phyloP scores from a whole-genome alignment of 2,329 filamentous ascomycete genomes.

The Trichoderma atroviride region DNA sequence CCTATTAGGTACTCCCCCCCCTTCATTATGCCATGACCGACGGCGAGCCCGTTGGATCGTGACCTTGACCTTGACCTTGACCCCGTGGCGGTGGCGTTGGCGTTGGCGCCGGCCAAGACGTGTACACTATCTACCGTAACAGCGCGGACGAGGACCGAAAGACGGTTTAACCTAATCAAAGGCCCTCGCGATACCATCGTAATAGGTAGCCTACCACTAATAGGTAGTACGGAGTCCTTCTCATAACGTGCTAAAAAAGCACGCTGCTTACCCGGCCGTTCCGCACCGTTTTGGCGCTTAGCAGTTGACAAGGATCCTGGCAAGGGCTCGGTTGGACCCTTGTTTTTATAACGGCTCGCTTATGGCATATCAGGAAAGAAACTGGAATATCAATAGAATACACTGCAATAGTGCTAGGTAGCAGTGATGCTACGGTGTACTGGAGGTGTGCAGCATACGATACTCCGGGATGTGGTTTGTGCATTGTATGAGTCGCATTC shows the following conservation, averaged over 20 bases:
- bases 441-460: neutral
- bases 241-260: neutral
- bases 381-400: neutral
- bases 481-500: neutral
- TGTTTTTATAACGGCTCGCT: neutral
- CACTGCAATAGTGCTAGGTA: neutral
- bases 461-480: neutral
- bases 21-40: slow-evolving; percentile 14
- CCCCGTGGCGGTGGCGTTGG: slow-evolving; percentile 7
- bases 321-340: slow-evolving; percentile 1
- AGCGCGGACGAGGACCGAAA: neutral
- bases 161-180: neutral
- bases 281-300: slow-evolving; percentile 15
- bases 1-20: neutral
- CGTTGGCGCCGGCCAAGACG: neutral
- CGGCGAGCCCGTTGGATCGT: slow-evolving; percentile 2
- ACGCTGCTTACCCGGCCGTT: slow-evolving; percentile 3
- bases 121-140: neutral
- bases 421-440: neutral
- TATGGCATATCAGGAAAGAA: slow-evolving; percentile 2
- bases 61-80: neutral
- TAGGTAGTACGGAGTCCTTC: neutral
- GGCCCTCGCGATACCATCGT: neutral
- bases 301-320: neutral
- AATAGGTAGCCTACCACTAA: neutral